A percentile compares a stretch with the other conserved stretches of the same genome.
phyloP scores from a whole-genome alignment of 768 basidiomycete species.

The Multifurca ochricompacta region DNA sequence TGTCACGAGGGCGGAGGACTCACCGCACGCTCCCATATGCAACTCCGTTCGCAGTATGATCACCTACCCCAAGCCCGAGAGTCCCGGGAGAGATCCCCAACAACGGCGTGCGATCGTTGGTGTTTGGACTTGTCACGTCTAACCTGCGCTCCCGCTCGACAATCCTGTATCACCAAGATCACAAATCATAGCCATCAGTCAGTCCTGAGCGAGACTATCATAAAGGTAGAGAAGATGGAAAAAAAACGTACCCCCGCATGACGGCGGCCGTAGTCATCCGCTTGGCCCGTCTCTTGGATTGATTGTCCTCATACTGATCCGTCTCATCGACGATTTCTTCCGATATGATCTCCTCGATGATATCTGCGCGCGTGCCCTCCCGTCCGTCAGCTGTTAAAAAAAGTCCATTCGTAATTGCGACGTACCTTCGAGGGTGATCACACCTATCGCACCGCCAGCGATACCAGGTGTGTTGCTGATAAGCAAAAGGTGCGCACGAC shows the following conservation, averaged over 20 bases:
- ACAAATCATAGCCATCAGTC: not conserved
- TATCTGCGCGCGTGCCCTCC: slow-evolving; percentile 36
- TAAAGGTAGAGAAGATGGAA: not conserved
- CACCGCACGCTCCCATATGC: slow-evolving; percentile 1
- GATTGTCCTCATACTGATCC: slow-evolving; percentile 83
- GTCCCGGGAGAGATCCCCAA: not conserved
- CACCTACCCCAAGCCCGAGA: not conserved
- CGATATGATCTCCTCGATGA: slow-evolving; percentile 90
- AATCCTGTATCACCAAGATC: slow-evolving; percentile 33
- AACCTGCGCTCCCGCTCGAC: slow-evolving; percentile 43
- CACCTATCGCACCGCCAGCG: slow-evolving; percentile 80
- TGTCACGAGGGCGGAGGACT: slow-evolving; percentile 1
- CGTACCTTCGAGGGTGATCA: slow-evolving; percentile 79
- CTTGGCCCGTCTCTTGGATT: slow-evolving; percentile 64
- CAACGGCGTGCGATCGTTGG: slow-evolving; percentile 12
- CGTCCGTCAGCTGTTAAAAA: too few relatives aligned
- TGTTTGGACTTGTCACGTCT: slow-evolving; percentile 1
- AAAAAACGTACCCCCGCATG: slow-evolving; percentile 60
- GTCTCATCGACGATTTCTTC: slow-evolving; percentile 97
- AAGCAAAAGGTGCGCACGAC: slow-evolving; percentile 84
- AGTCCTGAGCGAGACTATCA: too few relatives aligned
- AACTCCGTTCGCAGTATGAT: not conserved
- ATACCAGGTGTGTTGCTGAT: slow-evolving; percentile 78
- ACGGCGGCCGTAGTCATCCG: slow-evolving; percentile 64
- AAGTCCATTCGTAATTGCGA: not conserved